phyloP scores from a whole-genome alignment of 31 red algal species.

The Porphyra umbilicalis region DNA sequence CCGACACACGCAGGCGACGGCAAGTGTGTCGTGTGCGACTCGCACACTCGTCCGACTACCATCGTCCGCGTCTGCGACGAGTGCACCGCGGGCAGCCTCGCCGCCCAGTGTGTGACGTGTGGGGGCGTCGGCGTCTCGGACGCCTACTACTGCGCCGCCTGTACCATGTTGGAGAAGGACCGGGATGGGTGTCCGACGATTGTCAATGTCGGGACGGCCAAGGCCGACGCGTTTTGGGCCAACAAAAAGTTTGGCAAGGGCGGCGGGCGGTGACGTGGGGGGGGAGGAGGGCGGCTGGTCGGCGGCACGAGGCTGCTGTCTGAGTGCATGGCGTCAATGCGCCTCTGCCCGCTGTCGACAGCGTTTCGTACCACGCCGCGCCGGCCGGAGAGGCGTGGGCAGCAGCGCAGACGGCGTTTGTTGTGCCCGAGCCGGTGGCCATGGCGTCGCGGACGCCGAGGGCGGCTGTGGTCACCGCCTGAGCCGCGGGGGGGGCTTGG shows the following conservation, averaged over 20 bases:
- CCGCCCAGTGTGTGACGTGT: constrained; percentile 82
- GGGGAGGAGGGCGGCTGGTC: background rate
- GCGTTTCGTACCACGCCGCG: too few relatives aligned
- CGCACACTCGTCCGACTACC: constrained; percentile 60
- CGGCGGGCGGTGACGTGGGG: background rate
- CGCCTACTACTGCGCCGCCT: constrained; percentile 89
- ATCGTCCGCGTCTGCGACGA: constrained; percentile 87
- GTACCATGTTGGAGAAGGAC: constrained; percentile 86
- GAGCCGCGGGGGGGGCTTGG: too few relatives aligned
- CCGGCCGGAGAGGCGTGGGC: too few relatives aligned
- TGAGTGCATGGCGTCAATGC: too few relatives aligned
- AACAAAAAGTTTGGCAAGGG: constrained; percentile 82
- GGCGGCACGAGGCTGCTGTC: too few relatives aligned
- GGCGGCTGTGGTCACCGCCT: too few relatives aligned
- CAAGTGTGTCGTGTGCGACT: constrained; percentile 93
- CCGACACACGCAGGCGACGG: constrained; percentile 33
- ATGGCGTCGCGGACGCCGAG: too few relatives aligned
- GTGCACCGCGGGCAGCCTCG: constrained; percentile 81
- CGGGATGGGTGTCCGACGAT: constrained; percentile 96
- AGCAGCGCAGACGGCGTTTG: too few relatives aligned
- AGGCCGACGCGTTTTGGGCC: constrained; percentile 88
- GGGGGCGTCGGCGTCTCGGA: constrained; percentile 78
- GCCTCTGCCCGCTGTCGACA: too few relatives aligned
- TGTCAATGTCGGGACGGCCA: constrained; percentile 87
- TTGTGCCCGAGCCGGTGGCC: too few relatives aligned